Conservation (phyloP, 192 early-diverging fungal genomes). For the Backusella macrospora region DNA sequence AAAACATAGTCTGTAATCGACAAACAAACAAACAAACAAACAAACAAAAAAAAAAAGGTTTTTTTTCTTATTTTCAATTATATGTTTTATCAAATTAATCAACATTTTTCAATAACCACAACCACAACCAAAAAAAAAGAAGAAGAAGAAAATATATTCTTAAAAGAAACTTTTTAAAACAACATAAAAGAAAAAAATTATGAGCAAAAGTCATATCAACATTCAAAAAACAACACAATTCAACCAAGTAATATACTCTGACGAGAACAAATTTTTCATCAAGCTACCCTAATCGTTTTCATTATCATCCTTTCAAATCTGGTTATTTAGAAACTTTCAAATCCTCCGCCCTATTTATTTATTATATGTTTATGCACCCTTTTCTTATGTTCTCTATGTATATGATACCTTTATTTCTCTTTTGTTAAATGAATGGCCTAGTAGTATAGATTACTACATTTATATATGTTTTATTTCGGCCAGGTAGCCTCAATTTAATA, state of each 20-base stretch:
- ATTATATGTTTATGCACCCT: slow-evolving; percentile 14
- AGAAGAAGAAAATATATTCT: not conserved
- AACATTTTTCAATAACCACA: not conserved
- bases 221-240: not conserved
- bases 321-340: not conserved
- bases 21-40: no score
- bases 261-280: not conserved
- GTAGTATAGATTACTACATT: slow-evolving; percentile 10
- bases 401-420: slow-evolving; percentile 4
- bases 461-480: slow-evolving; percentile 12
- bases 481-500: not conserved
- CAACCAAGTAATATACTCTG: not conserved
- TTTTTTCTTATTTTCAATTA: not conserved
- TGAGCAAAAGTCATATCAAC: not conserved
- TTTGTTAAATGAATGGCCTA: not conserved
- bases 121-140: slow-evolving; percentile 5
- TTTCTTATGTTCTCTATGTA: not conserved
- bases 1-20: not conserved
- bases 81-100: not conserved
- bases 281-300: not conserved
- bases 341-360: not conserved
- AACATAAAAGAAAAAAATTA: not conserved
- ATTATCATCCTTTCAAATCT: slow-evolving; percentile 3
- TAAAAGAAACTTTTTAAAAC: not conserved
- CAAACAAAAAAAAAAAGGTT: not conserved